A percentile compares a stretch with the other conserved stretches of the same genome.
Evolutionary conservation across 805 yeast species (phyloP).

Genomic region (Metschnikowia baotianmanensis): DNA sequence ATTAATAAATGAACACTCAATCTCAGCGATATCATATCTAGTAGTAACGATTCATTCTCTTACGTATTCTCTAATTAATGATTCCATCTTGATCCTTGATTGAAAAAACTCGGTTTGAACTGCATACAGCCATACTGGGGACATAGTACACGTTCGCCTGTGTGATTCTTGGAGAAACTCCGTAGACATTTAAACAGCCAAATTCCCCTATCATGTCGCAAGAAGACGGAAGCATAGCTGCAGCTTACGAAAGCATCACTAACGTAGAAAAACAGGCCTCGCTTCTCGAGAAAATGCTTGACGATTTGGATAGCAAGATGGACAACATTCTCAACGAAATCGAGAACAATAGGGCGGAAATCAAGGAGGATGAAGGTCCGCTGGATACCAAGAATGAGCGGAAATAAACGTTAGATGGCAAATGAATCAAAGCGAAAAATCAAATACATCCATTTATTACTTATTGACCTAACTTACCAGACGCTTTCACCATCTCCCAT

Average conservation of each 20-base stretch:
- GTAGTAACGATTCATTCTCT: background rate
- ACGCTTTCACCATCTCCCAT: constrained; percentile 8
- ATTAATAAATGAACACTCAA: background rate
- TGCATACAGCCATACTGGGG: background rate
- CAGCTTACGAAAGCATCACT: constrained; percentile 56
- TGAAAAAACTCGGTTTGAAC: too few relatives aligned
- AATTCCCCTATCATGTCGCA: constrained; percentile 24
- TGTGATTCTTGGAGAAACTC: background rate
- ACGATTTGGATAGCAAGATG: constrained; percentile 61
- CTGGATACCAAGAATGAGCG: background rate
- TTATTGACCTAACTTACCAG: background rate
- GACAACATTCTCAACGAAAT: constrained; percentile 54
- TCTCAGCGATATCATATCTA: background rate
- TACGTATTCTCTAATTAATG: too few relatives aligned
- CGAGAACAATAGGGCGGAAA: constrained; percentile 22
- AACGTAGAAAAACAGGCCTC: constrained; percentile 69
- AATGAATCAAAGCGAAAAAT: background rate
- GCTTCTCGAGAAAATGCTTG: constrained; percentile 61
- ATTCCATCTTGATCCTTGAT: too few relatives aligned
- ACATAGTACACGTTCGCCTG: background rate
- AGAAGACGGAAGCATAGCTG: constrained; percentile 43
- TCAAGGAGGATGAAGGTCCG: background rate
- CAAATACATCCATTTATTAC: background rate
- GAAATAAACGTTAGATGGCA: background rate
- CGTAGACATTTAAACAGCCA: background rate